Percentiles rank a stretch among this genome's conserved stretches.
These are phyloP conservation scores for Stemphylium lycopersici DNA, from an alignment of 2,329 filamentous ascomycete genomes.

Conservation along the genomic window DNA sequence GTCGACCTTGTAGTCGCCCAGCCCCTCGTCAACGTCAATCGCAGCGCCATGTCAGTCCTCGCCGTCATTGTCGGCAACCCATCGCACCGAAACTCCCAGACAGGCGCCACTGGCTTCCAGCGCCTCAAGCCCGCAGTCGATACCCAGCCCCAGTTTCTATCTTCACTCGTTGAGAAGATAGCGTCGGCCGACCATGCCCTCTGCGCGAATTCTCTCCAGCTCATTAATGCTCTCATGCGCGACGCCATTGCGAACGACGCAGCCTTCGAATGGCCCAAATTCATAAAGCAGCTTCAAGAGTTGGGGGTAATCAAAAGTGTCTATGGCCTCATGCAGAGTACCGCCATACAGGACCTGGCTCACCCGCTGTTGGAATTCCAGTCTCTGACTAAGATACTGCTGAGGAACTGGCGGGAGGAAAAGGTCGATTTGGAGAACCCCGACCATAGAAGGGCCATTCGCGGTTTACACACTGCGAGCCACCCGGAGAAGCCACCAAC, in stretches of 20 bases:
- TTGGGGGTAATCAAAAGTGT: slow-evolving; percentile 91
- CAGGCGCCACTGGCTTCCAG: slow-evolving; percentile 81
- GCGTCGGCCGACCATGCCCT: slow-evolving; percentile 94
- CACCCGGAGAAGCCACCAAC: slow-evolving; percentile 64
- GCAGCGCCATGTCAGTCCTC: slow-evolving; percentile 95
- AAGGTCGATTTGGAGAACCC: slow-evolving; percentile 82
- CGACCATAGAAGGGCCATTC: slow-evolving; percentile 86
- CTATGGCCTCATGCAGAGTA: slow-evolving; percentile 90
- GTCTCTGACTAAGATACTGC: slow-evolving; percentile 82
- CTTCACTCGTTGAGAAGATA: slow-evolving; percentile 88
- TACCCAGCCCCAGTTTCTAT: slow-evolving; percentile 90
- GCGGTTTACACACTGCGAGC: slow-evolving; percentile 83
- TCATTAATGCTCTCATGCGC: slow-evolving; percentile 93
- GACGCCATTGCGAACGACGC: slow-evolving; percentile 82
- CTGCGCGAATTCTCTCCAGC: slow-evolving; percentile 91
- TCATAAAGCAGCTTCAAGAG: slow-evolving; percentile 92
- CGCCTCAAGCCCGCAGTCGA: slow-evolving; percentile 91
- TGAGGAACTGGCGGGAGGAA: slow-evolving; percentile 87
- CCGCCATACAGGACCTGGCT: slow-evolving; percentile 85
- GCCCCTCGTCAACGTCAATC: slow-evolving; percentile 94
- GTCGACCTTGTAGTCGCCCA: slow-evolving; percentile 94
- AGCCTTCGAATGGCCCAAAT: slow-evolving; percentile 89
- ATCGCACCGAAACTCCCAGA: slow-evolving; percentile 60
- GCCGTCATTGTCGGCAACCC: slow-evolving; percentile 91
- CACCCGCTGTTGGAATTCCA: slow-evolving; percentile 94